A percentile compares a stretch with the other conserved stretches of the same genome.
These are phyloP conservation scores for Lagenidium sp. DNA, from an alignment of 352 stramenopile species.

Conservation along the genomic window DNA sequence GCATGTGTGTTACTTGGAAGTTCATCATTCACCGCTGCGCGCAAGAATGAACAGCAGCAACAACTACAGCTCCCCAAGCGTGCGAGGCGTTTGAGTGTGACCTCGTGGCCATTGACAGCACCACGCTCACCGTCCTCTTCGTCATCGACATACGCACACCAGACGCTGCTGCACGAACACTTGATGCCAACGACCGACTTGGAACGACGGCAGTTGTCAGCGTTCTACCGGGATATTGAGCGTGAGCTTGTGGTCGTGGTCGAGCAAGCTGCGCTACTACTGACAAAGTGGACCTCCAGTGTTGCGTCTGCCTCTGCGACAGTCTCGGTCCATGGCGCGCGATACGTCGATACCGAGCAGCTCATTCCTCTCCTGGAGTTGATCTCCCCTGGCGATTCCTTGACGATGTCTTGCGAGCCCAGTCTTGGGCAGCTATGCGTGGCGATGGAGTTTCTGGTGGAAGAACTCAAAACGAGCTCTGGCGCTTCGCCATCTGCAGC, in stretches of 20 bases:
- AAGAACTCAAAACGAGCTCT: slow-evolving; percentile 29
- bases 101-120: slow-evolving; percentile 17
- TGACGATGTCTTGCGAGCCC: slow-evolving; percentile 32
- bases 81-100: slow-evolving; percentile 12
- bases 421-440: slow-evolving; percentile 46
- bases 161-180: slow-evolving; percentile 55
- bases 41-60: slow-evolving; percentile 11
- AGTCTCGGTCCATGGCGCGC: slow-evolving; percentile 32
- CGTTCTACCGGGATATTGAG: slow-evolving; percentile 42
- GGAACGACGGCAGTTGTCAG: slow-evolving; percentile 25
- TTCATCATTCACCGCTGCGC: slow-evolving; percentile 18
- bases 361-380: slow-evolving; percentile 42
- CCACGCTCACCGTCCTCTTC: slow-evolving; percentile 26
- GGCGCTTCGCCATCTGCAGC: no score
- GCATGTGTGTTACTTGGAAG: slow-evolving; percentile 46
- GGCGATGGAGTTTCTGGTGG: slow-evolving; percentile 56
- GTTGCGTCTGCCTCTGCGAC: slow-evolving; percentile 25
- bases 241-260: slow-evolving; percentile 32
- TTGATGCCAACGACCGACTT: slow-evolving; percentile 21
- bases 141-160: slow-evolving; percentile 36
- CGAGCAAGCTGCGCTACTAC: slow-evolving; percentile 25
- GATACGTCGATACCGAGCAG: slow-evolving; percentile 47
- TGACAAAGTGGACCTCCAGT: slow-evolving; percentile 44
- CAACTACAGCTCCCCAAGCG: slow-evolving; percentile 19
- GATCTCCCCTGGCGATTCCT: slow-evolving; percentile 30